Percentiles rank a stretch among this genome's conserved stretches.
Conservation (phyloP, 2,329 filamentous ascomycete genomes). For the Claviceps arundinis region DNA sequence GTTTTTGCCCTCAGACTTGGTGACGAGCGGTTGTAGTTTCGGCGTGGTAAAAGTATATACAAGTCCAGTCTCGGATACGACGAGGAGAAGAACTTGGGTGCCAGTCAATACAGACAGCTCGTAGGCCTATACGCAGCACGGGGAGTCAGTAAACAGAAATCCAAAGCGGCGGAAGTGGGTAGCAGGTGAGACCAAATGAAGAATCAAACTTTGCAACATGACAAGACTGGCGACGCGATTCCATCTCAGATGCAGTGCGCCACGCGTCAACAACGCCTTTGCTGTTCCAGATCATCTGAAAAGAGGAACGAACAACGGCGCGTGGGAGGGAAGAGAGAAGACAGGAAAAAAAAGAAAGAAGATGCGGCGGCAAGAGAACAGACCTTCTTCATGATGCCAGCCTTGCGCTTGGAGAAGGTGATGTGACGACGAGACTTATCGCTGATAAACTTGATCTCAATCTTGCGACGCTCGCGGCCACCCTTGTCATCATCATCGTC, state of each 20-base stretch:
- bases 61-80: slow-evolving; percentile 92
- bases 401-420: slow-evolving; percentile 99
- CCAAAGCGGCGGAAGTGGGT: too few species aligned
- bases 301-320: too few species aligned
- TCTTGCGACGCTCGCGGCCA: slow-evolving; percentile 95
- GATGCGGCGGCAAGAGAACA: slow-evolving; percentile 19
- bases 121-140: slow-evolving; percentile 55
- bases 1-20: slow-evolving; percentile 98
- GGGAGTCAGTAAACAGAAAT: too few species aligned
- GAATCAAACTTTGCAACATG: too few species aligned
- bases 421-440: slow-evolving; percentile 99
- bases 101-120: slow-evolving; percentile 94
- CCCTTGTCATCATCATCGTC: slow-evolving; percentile 97
- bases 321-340: not conserved
- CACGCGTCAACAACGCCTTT: too few species aligned
- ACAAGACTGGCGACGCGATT: too few species aligned
- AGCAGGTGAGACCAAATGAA: too few species aligned
- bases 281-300: too few species aligned
- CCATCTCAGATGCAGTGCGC: too few species aligned
- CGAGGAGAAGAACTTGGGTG: slow-evolving; percentile 89
- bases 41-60: slow-evolving; percentile 98
- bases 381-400: slow-evolving; percentile 99
- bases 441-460: slow-evolving; percentile 99
- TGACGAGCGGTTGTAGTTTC: slow-evolving; percentile 94
- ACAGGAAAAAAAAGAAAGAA: not conserved